Conservation (phyloP, 129 eudicot species). For the Chrysanthemum makinoi region DNA sequence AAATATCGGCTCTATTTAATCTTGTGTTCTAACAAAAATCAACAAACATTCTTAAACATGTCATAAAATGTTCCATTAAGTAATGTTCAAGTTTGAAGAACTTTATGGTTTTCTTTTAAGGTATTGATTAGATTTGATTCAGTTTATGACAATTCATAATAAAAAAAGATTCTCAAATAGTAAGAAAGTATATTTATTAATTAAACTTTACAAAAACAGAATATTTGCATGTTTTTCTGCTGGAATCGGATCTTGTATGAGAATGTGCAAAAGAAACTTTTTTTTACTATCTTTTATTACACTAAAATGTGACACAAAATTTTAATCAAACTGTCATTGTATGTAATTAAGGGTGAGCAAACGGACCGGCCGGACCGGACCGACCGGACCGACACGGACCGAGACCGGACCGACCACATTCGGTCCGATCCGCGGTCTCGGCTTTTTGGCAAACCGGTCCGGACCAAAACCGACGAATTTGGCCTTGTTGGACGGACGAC, state of each 20-base stretch:
- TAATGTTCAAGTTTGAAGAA: neutral
- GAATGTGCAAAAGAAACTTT: too few species aligned
- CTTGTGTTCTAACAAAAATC: neutral
- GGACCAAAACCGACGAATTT: too few species aligned
- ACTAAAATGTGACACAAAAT: constrained; percentile 2
- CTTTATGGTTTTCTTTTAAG: neutral
- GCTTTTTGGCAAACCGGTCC: too few species aligned
- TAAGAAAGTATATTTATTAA: neutral
- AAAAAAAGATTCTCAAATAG: neutral
- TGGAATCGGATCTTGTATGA: neutral
- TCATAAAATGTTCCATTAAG: neutral
- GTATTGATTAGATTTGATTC: neutral
- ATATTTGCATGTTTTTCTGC: constrained; percentile 15
- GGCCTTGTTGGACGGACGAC: too few species aligned
- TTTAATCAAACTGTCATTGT: constrained; percentile 3
- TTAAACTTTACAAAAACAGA: neutral
- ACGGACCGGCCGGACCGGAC: too few species aligned
- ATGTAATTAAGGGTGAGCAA: too few species aligned
- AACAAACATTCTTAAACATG: constrained; percentile 5
- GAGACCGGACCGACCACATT: too few species aligned
- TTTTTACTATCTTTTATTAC: neutral
- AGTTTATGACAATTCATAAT: neutral
- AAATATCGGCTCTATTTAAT: neutral
- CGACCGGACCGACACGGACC: too few species aligned
- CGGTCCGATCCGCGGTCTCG: too few species aligned